Evolutionary conservation across 495 filamentous ascomycete genomes (phyloP).

Genomic region (Hyaloscypha bicolor): DNA sequence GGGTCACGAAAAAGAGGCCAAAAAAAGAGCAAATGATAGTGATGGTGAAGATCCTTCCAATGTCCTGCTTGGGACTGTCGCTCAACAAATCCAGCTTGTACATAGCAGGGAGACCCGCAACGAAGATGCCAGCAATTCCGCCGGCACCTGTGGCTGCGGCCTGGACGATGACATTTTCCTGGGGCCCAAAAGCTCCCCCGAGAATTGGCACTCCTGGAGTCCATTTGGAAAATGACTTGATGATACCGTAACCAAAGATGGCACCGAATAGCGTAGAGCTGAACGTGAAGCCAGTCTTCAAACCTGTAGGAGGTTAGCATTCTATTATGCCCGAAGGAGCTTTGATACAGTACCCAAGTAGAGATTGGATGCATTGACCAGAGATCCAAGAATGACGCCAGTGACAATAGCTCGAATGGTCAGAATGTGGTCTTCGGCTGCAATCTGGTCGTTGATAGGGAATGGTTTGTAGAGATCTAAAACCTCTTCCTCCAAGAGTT

Average conservation of each 20-base stretch:
- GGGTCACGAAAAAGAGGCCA: constrained; percentile 68
- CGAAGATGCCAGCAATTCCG: constrained; percentile 64
- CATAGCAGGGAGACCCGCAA: constrained; percentile 65
- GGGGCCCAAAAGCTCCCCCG: constrained; percentile 62
- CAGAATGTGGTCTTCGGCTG: constrained; percentile 48
- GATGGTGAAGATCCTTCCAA: constrained; percentile 60
- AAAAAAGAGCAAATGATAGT: constrained; percentile 67
- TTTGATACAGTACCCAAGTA: constrained; percentile 52
- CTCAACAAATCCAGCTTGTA: constrained; percentile 58
- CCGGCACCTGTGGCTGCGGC: constrained; percentile 65
- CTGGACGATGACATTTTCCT: constrained; percentile 69
- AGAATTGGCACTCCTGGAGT: constrained; percentile 59
- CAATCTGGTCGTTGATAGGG: not conserved
- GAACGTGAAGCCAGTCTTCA: constrained; percentile 70
- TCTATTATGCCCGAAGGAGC: not conserved
- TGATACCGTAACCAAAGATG: constrained; percentile 67
- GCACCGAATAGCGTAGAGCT: constrained; percentile 60
- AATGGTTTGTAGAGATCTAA: constrained; percentile 17
- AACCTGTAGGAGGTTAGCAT: constrained; percentile 43
- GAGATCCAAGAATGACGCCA: constrained; percentile 58
- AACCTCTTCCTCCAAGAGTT: constrained; percentile 7
- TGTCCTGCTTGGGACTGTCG: constrained; percentile 54
- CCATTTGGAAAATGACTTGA: constrained; percentile 55
- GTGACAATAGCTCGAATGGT: constrained; percentile 59
- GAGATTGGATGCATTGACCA: constrained; percentile 67